phyloP scores from a whole-genome alignment of 345 rosid species.

The Citrus glauca region DNA sequence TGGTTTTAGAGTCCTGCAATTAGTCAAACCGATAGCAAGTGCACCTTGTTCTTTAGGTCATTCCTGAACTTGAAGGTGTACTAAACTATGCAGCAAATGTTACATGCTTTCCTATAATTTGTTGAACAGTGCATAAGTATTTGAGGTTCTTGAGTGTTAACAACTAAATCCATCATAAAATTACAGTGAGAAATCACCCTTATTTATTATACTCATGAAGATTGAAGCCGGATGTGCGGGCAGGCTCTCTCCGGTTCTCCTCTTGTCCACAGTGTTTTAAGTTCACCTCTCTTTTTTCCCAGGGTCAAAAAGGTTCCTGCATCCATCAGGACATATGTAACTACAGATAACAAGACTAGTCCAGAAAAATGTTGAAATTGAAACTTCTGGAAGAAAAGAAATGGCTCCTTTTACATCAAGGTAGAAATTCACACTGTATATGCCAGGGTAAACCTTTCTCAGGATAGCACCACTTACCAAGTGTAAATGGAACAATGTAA shows the following conservation, averaged over 20 bases:
- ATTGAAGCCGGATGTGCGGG: conserved; percentile 60
- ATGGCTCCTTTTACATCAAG: not conserved
- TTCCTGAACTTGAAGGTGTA: not conserved
- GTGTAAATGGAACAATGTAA: conserved; percentile 92
- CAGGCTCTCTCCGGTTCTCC: conserved; percentile 81
- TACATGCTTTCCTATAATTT: not conserved
- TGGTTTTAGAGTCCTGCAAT: not conserved
- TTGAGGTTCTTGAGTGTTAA: not conserved
- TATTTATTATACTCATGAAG: conserved; percentile 13
- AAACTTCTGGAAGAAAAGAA: not conserved
- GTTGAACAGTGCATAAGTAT: not conserved
- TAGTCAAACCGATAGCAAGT: not conserved
- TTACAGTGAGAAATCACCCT: conserved; percentile 7
- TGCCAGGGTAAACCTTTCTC: not conserved
- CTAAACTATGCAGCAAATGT: not conserved
- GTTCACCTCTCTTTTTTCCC: conserved; percentile 83
- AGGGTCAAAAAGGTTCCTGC: conserved; percentile 73
- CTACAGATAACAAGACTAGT: not conserved
- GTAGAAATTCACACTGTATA: not conserved
- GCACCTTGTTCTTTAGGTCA: not conserved
- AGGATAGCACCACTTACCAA: conserved; percentile 46
- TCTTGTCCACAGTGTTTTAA: conserved; percentile 69
- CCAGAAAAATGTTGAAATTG: not conserved
- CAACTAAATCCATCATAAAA: not conserved
- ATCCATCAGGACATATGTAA: not conserved